Conservation (phyloP, 2,329 filamentous ascomycete species). For the Venturia nashicola region DNA sequence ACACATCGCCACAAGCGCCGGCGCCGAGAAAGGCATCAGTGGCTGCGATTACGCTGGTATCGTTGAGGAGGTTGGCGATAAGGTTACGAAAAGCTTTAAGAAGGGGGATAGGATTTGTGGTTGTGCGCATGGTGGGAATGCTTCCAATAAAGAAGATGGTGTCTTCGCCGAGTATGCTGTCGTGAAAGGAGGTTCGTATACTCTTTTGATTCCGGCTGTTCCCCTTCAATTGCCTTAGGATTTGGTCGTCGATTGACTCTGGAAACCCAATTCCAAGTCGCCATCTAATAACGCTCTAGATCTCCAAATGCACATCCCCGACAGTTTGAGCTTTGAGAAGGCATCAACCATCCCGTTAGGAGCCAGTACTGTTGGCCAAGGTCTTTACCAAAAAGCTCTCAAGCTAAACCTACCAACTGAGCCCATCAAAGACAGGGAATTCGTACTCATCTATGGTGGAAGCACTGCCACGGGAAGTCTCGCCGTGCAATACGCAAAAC, state of each 20-base stretch:
- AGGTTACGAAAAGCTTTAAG: conserved; percentile 16
- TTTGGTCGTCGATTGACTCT: not conserved
- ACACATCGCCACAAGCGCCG: conserved; percentile 20
- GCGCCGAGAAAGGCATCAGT: conserved; percentile 20
- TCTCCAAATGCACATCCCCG: conserved; percentile 16
- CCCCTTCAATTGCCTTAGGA: not conserved
- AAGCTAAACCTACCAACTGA: conserved; percentile 8
- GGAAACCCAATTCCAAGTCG: not conserved
- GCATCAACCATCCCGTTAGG: conserved; percentile 24
- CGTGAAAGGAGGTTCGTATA: conserved; percentile 1
- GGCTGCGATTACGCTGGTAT: conserved; percentile 27
- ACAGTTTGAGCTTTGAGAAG: conserved; percentile 23
- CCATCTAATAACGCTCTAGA: conserved; percentile 11
- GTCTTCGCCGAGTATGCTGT: conserved; percentile 7
- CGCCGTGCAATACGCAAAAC: conserved; percentile 37
- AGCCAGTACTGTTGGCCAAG: conserved; percentile 8
- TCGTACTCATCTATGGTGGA: conserved; percentile 39
- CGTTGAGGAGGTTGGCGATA: conserved; percentile 22
- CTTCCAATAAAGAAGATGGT: conserved; percentile 1
- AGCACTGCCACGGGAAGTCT: conserved; percentile 39
- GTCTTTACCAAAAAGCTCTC: conserved; percentile 9
- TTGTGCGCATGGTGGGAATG: conserved; percentile 4
- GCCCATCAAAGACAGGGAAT: conserved; percentile 24
- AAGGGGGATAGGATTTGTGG: conserved; percentile 9
- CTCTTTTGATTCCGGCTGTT: not conserved